Conservation (phyloP, 768 basidiomycete genomes). For the Amanita fuliginea region DNA sequence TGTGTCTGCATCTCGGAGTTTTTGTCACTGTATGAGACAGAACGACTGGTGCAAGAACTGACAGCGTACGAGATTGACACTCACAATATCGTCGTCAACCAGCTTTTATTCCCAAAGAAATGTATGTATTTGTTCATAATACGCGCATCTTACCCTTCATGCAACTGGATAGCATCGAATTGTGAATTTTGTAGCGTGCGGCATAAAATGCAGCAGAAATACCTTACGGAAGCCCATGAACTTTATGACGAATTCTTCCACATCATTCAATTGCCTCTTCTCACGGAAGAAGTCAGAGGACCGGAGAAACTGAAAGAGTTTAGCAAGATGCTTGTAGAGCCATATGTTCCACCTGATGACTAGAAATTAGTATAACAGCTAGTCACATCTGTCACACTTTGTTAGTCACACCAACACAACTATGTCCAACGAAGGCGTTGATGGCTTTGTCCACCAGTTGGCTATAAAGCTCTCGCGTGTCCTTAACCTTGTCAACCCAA, state of each 20-base stretch:
- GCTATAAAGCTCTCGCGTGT: conserved; percentile 74
- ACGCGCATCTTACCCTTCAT: conserved; percentile 4
- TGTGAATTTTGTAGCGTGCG: conserved; percentile 95
- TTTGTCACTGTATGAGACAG: conserved; percentile 95
- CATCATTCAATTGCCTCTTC: conserved; percentile 83
- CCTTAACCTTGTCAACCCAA: conserved; percentile 73
- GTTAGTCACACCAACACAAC: background rate
- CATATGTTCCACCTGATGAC: conserved; percentile 47
- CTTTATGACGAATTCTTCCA: conserved; percentile 99
- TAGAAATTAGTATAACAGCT: background rate
- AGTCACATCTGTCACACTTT: too few species aligned
- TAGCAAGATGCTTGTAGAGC: conserved; percentile 82
- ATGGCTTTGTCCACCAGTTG: conserved; percentile 33
- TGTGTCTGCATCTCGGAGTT: conserved; percentile 99
- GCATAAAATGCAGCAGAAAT: conserved; percentile 98
- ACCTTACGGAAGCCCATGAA: conserved; percentile 91
- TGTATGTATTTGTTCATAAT: conserved; percentile 34
- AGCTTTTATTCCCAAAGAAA: conserved; percentile 87
- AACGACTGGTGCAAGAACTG: conserved; percentile 92
- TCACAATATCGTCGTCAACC: conserved; percentile 98
- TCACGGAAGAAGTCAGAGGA: conserved; percentile 95
- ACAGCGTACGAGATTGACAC: conserved; percentile 95
- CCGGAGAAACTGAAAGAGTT: conserved; percentile 90
- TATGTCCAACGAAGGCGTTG: background rate
- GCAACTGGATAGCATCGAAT: conserved; percentile 53